Evolutionary conservation across 352 stramenopile species (phyloP).

Genomic region (Thraustochytrium sp.): DNA sequence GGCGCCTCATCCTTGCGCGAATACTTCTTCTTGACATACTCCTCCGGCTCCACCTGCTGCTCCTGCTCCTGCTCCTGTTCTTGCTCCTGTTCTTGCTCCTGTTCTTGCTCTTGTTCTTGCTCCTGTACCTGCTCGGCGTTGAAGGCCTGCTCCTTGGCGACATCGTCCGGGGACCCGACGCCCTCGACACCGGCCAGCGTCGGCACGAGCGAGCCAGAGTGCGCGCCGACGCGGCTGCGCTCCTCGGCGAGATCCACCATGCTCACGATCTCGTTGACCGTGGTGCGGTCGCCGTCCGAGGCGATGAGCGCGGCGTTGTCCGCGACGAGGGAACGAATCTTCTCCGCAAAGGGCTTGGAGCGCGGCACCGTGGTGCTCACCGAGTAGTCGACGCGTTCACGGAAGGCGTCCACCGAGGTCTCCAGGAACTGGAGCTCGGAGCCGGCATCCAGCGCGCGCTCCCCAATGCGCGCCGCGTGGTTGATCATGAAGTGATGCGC

Average conservation of each 20-base stretch:
- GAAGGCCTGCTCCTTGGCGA: slow-evolving; percentile 42
- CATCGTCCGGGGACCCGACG: slow-evolving; percentile 25
- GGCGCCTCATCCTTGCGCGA: slow-evolving; percentile 75
- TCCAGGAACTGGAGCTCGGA: neutral
- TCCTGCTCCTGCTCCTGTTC: slow-evolving; percentile 44
- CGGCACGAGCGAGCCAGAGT: neutral
- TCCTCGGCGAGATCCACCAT: neutral
- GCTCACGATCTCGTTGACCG: neutral
- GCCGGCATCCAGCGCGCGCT: neutral
- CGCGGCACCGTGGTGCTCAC: slow-evolving; percentile 73
- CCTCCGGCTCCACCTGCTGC: slow-evolving; percentile 43
- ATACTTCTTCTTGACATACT: slow-evolving; percentile 81
- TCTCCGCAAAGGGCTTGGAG: slow-evolving; percentile 64
- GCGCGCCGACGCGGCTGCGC: neutral
- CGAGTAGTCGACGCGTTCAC: slow-evolving; percentile 76
- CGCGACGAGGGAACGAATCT: slow-evolving; percentile 63
- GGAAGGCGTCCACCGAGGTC: slow-evolving; percentile 70
- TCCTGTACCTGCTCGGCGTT: slow-evolving; percentile 42
- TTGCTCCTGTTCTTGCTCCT: slow-evolving; percentile 47
- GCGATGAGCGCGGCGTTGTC: slow-evolving; percentile 63
- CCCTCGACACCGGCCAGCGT: slow-evolving; percentile 17
- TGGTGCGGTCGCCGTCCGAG: neutral
- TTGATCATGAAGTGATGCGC: slow-evolving; percentile 61
- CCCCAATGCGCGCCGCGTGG: neutral
- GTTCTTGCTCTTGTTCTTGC: slow-evolving; percentile 43